Percentiles rank a stretch among this genome's conserved stretches.
Evolutionary conservation across 1,284 basidiomycete genomes (phyloP).

Genomic region (Wallemia ichthyophaga): DNA sequence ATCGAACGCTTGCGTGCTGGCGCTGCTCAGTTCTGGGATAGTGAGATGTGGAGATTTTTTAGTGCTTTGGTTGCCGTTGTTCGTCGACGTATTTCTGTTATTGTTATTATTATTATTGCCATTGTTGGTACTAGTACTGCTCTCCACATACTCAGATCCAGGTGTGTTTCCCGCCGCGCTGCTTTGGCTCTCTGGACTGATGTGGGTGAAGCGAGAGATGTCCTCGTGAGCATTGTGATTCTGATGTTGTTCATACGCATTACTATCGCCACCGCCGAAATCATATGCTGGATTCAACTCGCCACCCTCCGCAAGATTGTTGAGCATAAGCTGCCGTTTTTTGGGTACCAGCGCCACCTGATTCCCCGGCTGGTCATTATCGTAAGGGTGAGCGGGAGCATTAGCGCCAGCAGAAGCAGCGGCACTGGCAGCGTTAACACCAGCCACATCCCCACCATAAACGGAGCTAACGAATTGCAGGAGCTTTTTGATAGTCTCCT

Average conservation of each 20-base stretch:
- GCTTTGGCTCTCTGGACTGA: neutral
- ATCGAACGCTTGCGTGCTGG: neutral
- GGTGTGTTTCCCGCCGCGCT: neutral
- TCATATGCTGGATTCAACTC: no score
- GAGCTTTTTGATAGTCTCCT: slow-evolving; percentile 91
- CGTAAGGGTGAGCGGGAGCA: neutral
- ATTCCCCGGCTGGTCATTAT: neutral
- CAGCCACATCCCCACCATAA: slow-evolving; percentile 37
- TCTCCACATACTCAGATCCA: neutral
- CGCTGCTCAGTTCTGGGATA: no score
- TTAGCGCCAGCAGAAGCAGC: neutral
- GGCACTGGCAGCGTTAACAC: no score
- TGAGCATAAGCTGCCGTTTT: neutral
- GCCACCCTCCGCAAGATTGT: neutral
- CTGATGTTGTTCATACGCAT: no score
- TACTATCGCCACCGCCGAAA: no score
- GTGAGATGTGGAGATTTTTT: no score
- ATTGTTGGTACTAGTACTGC: neutral
- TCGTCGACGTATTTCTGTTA: no score
- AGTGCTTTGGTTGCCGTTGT: no score
- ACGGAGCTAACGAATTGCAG: slow-evolving; percentile 77
- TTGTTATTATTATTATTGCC: neutral
- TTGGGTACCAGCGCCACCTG: neutral
- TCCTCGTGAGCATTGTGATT: neutral
- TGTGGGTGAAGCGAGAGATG: neutral